Conservation (phyloP, 331 rosid genomes). For the Erythrophleum ivorense region DNA sequence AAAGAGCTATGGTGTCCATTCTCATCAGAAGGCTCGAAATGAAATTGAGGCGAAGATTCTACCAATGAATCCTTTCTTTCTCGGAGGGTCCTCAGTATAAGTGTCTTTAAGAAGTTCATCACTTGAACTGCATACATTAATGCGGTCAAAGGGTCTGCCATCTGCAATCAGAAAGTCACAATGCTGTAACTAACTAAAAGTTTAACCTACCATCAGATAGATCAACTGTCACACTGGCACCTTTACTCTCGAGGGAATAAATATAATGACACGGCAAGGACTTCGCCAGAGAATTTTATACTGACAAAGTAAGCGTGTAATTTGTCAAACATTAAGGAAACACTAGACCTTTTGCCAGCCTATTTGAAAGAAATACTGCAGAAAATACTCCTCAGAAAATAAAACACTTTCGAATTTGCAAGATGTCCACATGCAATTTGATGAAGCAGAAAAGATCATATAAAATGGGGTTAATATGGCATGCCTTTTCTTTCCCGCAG, state of each 20-base stretch:
- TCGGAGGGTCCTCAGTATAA: slow-evolving; percentile 59
- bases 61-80: slow-evolving; percentile 68
- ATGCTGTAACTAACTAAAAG: slow-evolving; percentile 1
- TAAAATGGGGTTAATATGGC: background rate
- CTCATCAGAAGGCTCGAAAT: slow-evolving; percentile 61
- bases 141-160: slow-evolving; percentile 92
- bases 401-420: background rate
- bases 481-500: background rate
- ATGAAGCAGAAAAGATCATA: background rate
- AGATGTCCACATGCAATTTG: slow-evolving; percentile 3
- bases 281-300: background rate
- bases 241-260: background rate
- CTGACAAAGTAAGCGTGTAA: background rate
- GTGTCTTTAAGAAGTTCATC: slow-evolving; percentile 87
- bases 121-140: slow-evolving; percentile 95
- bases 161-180: slow-evolving; percentile 55
- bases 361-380: background rate
- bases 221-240: slow-evolving; percentile 9
- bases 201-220: slow-evolving; percentile 15
- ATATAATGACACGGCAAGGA: background rate
- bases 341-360: background rate
- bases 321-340: background rate
- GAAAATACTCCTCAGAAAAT: background rate
- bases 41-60: slow-evolving; percentile 44
- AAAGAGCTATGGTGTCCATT: slow-evolving; percentile 56